phyloP scores from a whole-genome alignment of 2,329 filamentous ascomycete species.

The Trichoderma polysporum region DNA sequence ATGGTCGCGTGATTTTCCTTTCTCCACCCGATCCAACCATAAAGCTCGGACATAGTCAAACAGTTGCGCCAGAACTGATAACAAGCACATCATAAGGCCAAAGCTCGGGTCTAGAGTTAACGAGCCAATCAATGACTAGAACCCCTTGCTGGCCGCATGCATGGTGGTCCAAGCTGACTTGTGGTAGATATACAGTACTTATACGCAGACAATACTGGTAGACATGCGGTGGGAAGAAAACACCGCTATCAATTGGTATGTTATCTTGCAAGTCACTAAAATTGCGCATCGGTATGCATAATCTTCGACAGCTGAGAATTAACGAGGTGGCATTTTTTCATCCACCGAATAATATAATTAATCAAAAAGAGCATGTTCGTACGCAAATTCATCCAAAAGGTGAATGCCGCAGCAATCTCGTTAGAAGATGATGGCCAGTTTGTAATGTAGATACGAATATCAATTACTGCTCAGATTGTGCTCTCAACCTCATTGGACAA shows the following conservation, averaged over 20 bases:
- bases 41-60: background rate
- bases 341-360: background rate
- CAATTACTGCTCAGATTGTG: background rate
- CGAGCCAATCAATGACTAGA: background rate
- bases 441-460: no score
- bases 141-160: background rate
- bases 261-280: background rate
- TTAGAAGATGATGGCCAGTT: background rate
- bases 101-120: background rate
- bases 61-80: conserved; percentile 1
- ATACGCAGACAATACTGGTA: background rate
- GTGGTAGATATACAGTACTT: background rate
- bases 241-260: background rate
- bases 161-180: background rate
- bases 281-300: background rate
- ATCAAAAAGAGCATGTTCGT: background rate
- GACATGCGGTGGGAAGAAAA: background rate
- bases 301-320: background rate
- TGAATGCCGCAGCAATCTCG: background rate
- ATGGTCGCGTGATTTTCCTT: background rate
- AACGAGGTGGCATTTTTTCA: background rate
- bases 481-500: background rate
- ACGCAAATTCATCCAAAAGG: background rate
- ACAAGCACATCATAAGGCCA: conserved; percentile 4
- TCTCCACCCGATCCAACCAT: background rate